These are phyloP conservation scores for Trichoderma sp. DNA, from an alignment of 2,329 filamentous ascomycete genomes.

Conservation along the genomic window DNA sequence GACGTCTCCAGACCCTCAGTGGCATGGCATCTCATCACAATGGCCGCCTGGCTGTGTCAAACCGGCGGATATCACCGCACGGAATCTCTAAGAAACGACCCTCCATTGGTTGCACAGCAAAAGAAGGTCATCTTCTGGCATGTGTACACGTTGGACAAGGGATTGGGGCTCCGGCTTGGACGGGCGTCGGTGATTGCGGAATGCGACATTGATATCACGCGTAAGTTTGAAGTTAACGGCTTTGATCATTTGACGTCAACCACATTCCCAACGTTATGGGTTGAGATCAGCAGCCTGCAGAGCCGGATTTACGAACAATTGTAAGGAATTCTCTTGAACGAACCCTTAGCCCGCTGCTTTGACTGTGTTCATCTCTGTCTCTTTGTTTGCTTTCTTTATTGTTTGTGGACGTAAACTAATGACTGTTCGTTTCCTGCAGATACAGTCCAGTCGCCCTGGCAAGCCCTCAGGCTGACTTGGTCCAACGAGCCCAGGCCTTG, in stretches of 20 bases:
- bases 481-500: conserved; percentile 38
- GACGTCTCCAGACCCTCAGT: conserved; percentile 61
- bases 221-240: conserved; percentile 43
- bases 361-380: not conserved
- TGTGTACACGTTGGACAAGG: conserved; percentile 56
- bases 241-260: conserved; percentile 30
- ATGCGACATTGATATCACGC: conserved; percentile 54
- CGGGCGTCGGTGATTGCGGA: conserved; percentile 56
- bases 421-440: conserved; percentile 23
- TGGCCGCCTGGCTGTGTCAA: conserved; percentile 58
- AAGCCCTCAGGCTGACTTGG: conserved; percentile 39
- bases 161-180: conserved; percentile 56
- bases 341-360: no score
- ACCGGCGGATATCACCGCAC: conserved; percentile 59
- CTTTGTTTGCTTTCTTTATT: no score
- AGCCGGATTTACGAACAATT: conserved; percentile 56
- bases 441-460: conserved; percentile 51
- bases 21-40: conserved; percentile 60
- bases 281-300: conserved; percentile 54
- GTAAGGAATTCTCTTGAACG: conserved; percentile 24
- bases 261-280: conserved; percentile 51
- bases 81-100: conserved; percentile 34
- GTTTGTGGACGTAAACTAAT: not conserved
- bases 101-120: conserved; percentile 32
- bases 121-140: conserved; percentile 48